Evolutionary conservation across 2,329 filamentous ascomycete species (phyloP), one percentile per base, ranked within the genome.

Genomic region (Ceratocystiopsis sp.): DNA sequence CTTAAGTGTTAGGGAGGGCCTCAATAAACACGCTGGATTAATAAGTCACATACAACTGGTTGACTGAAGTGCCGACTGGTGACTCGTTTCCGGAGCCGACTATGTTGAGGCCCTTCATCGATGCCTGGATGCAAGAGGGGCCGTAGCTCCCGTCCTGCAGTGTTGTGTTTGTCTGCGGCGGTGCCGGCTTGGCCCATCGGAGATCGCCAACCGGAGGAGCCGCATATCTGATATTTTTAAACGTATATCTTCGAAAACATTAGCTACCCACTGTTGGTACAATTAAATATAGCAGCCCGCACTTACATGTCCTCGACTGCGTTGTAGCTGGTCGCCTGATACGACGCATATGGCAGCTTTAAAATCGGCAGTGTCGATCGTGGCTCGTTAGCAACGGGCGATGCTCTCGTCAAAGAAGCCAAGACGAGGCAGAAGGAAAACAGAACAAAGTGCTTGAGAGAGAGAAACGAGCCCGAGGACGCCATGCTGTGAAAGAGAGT

Each of bases 171-270:
- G 14, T 32, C 37, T 37, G n/a, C 15, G 60, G 61, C 16, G 60
- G 55, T 6, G 54, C 59, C 17, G 63, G 63, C 46, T 63, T 63
- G 12, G 52, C 50, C 60, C 61, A 66, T 37, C 63, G 57, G 14
- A 64, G 53, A 14, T 60, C 50, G 12, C 60, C 62, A 2, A 59
- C 53, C 0, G 64, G 63, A 11, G 63, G 61, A 10, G 63, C 63
- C 2, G 61, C 64, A 50, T 61, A 67, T 0, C 61, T 59, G 39
- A 66, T 62, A 42, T 65, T 65, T 41, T 57, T 60, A 49, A 66
- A 66, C 21, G 51, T 54, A 42, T 63, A 63, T 32, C 59, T 58
- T 29, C 10, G 25, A 11, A 9, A 29, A 10, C 9, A 29, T 29
- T 11, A 29, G 25, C 10, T 29, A 10, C 51, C 3, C 48, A 47